Base-by-base conservation (phyloP, 202 grass and related monocot species). In the Schoenoplectus triqueter region DNA sequence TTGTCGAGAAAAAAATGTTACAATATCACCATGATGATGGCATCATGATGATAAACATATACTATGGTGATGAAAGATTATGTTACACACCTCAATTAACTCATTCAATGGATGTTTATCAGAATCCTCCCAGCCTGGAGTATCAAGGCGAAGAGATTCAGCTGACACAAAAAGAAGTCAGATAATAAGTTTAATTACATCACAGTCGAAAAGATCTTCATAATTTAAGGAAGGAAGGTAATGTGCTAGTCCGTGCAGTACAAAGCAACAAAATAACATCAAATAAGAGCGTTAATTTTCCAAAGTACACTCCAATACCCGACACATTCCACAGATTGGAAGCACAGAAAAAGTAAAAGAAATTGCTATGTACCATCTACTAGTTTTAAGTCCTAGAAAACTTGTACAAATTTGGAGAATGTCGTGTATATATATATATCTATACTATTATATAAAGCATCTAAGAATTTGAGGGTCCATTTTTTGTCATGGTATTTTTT, bases 21-120 rank as follows among this genome's bases (percentile, higher is more conserved):
- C 31, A 78, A 61, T 41, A 44, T 54, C 54, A 78, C 17, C 51
- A 44, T 78, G 60, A 46, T 18, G 22, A 88, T 22, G 62, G 15
- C n/a, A 76, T 76, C 50, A 55, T 76, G 52, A 48, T 19, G 18
- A 89, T 31, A 78, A 78, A 78, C 31, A 55, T 55, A 76, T 55
- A 20, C 19, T 76, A 54, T 31, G 11, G 51, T 40, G 22, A 56
- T 40, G 21, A 76, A 77, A 57, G 57, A 82, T 87, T 59, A 88
- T 54, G 4, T 6, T 22, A 73, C 82, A 57, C 51, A 97, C 95
- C 92, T 98, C 95, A 82, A 92, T 84, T 65, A 98, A 77, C 67
- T 95, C 90, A 91, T 89, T 94, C 80, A 95, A 89, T 47, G 91
- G 88, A 87, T 88, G 86, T 89, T 93, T 98, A 40, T 90, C 93